Conservation (phyloP, 805 yeast species). For the Cyberlindnera lachancei region DNA sequence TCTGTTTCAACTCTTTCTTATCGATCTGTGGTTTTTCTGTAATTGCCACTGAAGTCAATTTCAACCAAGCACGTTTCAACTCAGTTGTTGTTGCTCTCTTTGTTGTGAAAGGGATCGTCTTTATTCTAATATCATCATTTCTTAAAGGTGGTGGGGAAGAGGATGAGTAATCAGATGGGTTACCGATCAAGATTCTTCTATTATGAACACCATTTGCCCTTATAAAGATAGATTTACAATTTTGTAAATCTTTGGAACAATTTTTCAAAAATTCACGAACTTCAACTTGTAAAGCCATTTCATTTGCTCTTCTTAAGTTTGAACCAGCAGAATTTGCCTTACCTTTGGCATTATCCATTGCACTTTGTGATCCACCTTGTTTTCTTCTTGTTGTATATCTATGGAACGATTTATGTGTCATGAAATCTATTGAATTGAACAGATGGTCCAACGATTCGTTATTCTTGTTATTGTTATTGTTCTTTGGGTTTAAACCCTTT, state of each 20-base stretch:
- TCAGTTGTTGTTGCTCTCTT: slow-evolving; percentile 78
- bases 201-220: slow-evolving; percentile 74
- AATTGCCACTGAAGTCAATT: slow-evolving; percentile 52
- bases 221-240: slow-evolving; percentile 65
- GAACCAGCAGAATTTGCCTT: slow-evolving; percentile 97
- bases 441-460: no score
- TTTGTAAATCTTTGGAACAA: slow-evolving; percentile 57
- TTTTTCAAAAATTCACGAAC: slow-evolving; percentile 56
- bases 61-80: slow-evolving; percentile 77
- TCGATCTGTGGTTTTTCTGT: slow-evolving; percentile 45
- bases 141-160: slow-evolving; percentile 43
- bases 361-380: slow-evolving; percentile 96
- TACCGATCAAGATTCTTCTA: slow-evolving; percentile 57
- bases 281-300: slow-evolving; percentile 72
- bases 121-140: slow-evolving; percentile 53
- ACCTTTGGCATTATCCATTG: slow-evolving; percentile 86
- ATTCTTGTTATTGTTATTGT: no score
- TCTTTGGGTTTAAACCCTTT: slow-evolving; percentile 47
- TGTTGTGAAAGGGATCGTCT: slow-evolving; percentile 81
- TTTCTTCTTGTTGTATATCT: slow-evolving; percentile 93
- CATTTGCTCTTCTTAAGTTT: slow-evolving; percentile 80
- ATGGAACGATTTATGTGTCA: slow-evolving; percentile 82
- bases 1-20: slow-evolving; percentile 23
- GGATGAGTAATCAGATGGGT: slow-evolving; percentile 61
- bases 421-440: slow-evolving; percentile 55